Evolutionary conservation across 2,329 filamentous ascomycete genomes (phyloP).

Genomic region (Talaromyces marneffei): DNA sequence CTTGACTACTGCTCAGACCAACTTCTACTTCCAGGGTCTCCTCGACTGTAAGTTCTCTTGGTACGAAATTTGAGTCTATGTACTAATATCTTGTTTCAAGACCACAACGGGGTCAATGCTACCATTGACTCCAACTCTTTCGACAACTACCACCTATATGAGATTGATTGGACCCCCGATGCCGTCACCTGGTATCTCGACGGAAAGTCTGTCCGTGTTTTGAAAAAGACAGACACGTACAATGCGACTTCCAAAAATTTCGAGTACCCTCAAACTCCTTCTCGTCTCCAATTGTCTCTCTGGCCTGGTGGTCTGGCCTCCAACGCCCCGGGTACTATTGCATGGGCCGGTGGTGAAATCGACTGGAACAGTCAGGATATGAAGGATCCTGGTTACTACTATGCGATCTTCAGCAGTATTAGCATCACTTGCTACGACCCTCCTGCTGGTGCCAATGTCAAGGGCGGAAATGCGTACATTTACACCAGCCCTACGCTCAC

Average conservation of each 20-base stretch:
- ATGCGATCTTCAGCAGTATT: constrained; percentile 69
- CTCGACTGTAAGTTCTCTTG: constrained; percentile 65
- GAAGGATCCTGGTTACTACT: constrained; percentile 80
- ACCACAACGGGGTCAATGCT: constrained; percentile 69
- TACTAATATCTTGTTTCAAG: constrained; percentile 39
- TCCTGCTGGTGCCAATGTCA: constrained; percentile 61
- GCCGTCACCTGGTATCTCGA: constrained; percentile 81
- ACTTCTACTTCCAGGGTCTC: constrained; percentile 95
- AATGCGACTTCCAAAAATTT: constrained; percentile 77
- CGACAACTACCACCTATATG: constrained; percentile 77
- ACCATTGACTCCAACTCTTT: constrained; percentile 61
- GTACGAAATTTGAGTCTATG: neutral
- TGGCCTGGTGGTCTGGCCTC: constrained; percentile 82
- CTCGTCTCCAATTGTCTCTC: constrained; percentile 86
- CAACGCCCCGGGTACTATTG: constrained; percentile 77
- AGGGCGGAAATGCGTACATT: constrained; percentile 63
- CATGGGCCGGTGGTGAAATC: constrained; percentile 87
- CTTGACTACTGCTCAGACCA: constrained; percentile 73
- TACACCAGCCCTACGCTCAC: constrained; percentile 62
- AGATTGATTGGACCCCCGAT: constrained; percentile 88
- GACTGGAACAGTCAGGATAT: constrained; percentile 81
- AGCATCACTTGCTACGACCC: constrained; percentile 82
- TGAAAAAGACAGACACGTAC: constrained; percentile 76
- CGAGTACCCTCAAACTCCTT: constrained; percentile 83
- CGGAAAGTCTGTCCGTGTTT: constrained; percentile 66